phyloP scores from a whole-genome alignment of 495 filamentous ascomycete species.

The Trichoderma reesei region DNA sequence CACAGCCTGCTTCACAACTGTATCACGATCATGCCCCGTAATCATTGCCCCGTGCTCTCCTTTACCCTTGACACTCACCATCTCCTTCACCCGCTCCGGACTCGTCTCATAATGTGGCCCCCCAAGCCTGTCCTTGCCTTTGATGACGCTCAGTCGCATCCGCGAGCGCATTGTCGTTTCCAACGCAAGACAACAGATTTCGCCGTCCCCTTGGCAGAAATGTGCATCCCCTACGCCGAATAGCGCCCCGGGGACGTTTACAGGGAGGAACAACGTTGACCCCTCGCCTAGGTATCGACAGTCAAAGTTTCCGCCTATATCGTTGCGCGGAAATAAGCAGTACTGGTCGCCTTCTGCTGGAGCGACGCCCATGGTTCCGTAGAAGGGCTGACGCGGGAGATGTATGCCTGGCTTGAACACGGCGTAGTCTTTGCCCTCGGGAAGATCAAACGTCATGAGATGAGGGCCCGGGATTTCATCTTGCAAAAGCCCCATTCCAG shows the following conservation, averaged over 20 bases:
- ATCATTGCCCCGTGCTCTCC: too few species aligned
- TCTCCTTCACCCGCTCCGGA: too few species aligned
- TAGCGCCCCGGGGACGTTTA: conserved; percentile 37
- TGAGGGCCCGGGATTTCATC: conserved; percentile 34
- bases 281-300: conserved; percentile 37
- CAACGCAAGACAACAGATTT: conserved; percentile 45
- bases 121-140: conserved; percentile 32
- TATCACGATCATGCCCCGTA: conserved; percentile 14
- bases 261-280: conserved; percentile 35
- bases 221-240: conserved; percentile 46
- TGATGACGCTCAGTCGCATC: conserved; percentile 35
- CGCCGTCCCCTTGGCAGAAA: conserved; percentile 42
- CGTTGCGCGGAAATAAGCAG: conserved; percentile 38
- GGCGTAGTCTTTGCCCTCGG: conserved; percentile 23
- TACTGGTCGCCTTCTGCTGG: conserved; percentile 30
- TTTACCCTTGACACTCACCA: too few species aligned
- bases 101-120: conserved; percentile 29
- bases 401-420: conserved; percentile 34
- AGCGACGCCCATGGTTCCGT: conserved; percentile 42
- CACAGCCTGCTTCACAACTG: conserved; percentile 27
- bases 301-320: conserved; percentile 43
- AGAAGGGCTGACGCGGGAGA: conserved; percentile 39
- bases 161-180: conserved; percentile 41
- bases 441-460: conserved; percentile 40
- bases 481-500: conserved; percentile 37